Evolutionary conservation across 768 basidiomycete genomes (phyloP), one percentile per base, ranked within the genome.

Genomic region (Rhodotorula toruloides): DNA sequence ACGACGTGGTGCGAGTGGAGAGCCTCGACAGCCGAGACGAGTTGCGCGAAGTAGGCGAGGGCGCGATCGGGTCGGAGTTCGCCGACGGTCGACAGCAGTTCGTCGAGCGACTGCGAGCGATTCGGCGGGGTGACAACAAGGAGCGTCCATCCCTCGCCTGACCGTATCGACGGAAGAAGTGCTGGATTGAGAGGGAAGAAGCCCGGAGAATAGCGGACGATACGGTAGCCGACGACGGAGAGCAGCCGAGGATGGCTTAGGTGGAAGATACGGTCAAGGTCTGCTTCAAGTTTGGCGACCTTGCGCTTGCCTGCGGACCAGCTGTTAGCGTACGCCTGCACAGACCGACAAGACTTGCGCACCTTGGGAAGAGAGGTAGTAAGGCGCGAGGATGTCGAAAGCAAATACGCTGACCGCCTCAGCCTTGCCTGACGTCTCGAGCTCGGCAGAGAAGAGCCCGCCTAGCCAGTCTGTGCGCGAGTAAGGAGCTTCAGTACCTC

Each of bases 51-150:
- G 46, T 62, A 65, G 6, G 36, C 22, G 37, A 72, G 39, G 0
- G 71, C 71, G 36, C 67, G 59, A 34, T 72, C 71, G 32, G 49
- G n/a, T 11, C 71, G 67, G 2, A 72, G 58, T n/a, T 72, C 71
- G 32, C 71, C 71, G 47, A 57, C 54, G 29, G 66, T 54, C 34
- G 34, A 11, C 4, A 71, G 70, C 29, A 71, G 55, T 21, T 56
- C 49, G 9, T 64, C 57, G 46, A 71, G 63, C 12, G 62, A 37
- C 4, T 61, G 70, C 27, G 62, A 36, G 32, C 40, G 54, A 29
- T 43, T 22, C 0, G 44, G 36, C 8, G 65, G 44, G n/a, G 57
- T 49, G 27, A 67, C 58, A 60, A 71, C 55, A 40, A 71, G 55
- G 42, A 54, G 22, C n/a, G 70, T 58, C 54, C 56, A 67, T 17